Evolutionary conservation across 2,329 filamentous ascomycete genomes (phyloP), one percentile per base, ranked within the genome.

Genomic region (Fusarium torulosum): DNA sequence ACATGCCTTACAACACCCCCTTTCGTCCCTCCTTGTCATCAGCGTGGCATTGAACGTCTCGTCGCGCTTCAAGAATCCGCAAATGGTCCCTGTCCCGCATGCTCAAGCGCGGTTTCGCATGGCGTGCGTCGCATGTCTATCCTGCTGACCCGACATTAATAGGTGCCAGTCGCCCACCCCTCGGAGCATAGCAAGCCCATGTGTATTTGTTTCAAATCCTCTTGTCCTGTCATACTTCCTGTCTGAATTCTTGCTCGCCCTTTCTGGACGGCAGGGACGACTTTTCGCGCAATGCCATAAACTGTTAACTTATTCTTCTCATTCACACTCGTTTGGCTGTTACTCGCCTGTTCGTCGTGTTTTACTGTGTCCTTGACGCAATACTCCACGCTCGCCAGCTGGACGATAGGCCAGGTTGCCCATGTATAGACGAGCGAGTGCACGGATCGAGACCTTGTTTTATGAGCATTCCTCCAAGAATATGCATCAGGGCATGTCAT

Each of bases 111-210:
- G 60, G 60, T 59, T 67, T 69, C 55, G 59, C 55, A 63, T 64
- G 57, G 64, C 63, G 59, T 70, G 50, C 63, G 72, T 71, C 63
- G 69, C 66, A 70, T 69, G 62, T 72, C 61, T 59, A 67, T 63
- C 67, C 70, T 69, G 66, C 61, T 66, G 64, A 67, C 64, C 70
- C 43, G 63, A 67, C 70, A 73, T 74, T 74, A 74, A 74, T 73
- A 74, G 72, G 70, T 72, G 64, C 62, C 55, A 66, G 59, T 50
- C 67, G 64, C 64, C 72, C 72, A 65, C 69, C 59, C 71, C 63
- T 59, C 40, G 66, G 50, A 56, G 62, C 46, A 55, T 68, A 58
- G 49, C 58, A 71, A 70, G 54, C 56, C 57, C 58, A 59, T 60
- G 44, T 56, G 50, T 66, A 59, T 67, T 72, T 74, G 72, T 74